Base-by-base conservation (phyloP, 2,329 filamentous ascomycete genomes). In the Fonsecaea pugnacius region DNA sequence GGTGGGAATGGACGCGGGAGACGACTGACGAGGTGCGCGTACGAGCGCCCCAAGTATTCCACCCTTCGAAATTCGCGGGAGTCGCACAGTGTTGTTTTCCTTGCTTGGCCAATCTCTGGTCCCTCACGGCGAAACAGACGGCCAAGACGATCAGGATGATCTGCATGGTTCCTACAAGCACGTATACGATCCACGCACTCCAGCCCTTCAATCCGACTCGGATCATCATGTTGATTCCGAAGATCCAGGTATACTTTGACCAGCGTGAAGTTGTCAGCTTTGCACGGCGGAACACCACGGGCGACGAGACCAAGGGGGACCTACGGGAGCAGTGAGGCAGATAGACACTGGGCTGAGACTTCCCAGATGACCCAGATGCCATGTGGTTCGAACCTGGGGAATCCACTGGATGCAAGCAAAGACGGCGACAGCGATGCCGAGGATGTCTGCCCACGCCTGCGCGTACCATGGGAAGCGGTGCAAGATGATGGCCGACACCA, bases 371-470 rank as follows among this genome's bases (percentile, higher is more conserved):
- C 58, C 58, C 4, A 64, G 52, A 52, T 61, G 62, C 51, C 58
- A 64, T n/a, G 62, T 64, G 4, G 62, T 64, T 38, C 62, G 58
- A 7, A 64, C 58, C 24, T 64, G 62, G 21, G 62, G 62, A 32
- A 64, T 43, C 62, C 62, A 64, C 33, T 64, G 58, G 30, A 64
- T 52, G 32, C 62, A 64, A 18, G 62, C 62, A 43, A 64, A 64
- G 38, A 54, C 58, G n/a, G 62, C 58, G 16, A 64, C 62, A n/a
- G 62, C 62, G 36, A 57, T 21, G 14, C 62, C 62, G 18, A 64
- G 58, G 16, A 64, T 48, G 30, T 64, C 27, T 14, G 62, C 62
- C 62, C 62, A 64, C 35, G 58, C 50, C 21, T 64, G 62, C 9
- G 62, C 57, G 10, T 55, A 35, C 58, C 62, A 64, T 2, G 62